Evolutionary conservation across 2,329 filamentous ascomycete genomes (phyloP), one percentile per base, ranked within the genome.

Genomic region (Diaporthe eres): DNA sequence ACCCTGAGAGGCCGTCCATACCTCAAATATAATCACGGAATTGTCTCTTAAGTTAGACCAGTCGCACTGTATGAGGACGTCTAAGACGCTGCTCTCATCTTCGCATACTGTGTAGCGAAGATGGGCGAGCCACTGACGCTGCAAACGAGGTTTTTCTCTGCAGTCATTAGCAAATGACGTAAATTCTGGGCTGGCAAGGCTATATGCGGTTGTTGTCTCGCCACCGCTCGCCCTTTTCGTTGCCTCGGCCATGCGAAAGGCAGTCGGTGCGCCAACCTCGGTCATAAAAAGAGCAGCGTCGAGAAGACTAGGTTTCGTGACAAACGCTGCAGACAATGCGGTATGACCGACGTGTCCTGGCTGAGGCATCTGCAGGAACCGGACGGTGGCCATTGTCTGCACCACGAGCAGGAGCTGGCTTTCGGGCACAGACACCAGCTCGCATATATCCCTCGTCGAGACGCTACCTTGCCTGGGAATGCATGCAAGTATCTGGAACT

Each of bases 401-500:
- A 86, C 77, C 8, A 87, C 78, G 9, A 85, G 84, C 39, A 57
- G 47, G 1, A 88, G 81, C 34, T 85, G 82, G 3, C 53, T 71
- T 67, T 85, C 85, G 4, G 86, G 83, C 0, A 87, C 84, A 31
- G 80, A 81, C 1, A 82, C 77, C 2, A 88, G 77, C 17, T 86
- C 83, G 3, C 86, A 85, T 1, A 88, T 78, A 67, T 88, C 87
- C 37, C 83, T 80, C 61, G 82, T 77, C 1, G 81, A 76, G 8
- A 86, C 82, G 60, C 78, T 83, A 25, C 80, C 83, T 6, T 61
- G 72, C 3, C 85, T 78, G 0, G 86, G 87, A 17, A 88, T 85
- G 76, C 81, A 87, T 1, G 85, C 85, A 1, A 87, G 82, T 5
- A 88, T 80, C 67, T 87, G 85, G 75, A 86, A 86, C 17, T 87